A percentile compares a stretch with the other conserved stretches of the same genome.
These are phyloP conservation scores for Candida ascalaphidarum DNA, from an alignment of 805 yeast genomes.

Conservation along the genomic window DNA sequence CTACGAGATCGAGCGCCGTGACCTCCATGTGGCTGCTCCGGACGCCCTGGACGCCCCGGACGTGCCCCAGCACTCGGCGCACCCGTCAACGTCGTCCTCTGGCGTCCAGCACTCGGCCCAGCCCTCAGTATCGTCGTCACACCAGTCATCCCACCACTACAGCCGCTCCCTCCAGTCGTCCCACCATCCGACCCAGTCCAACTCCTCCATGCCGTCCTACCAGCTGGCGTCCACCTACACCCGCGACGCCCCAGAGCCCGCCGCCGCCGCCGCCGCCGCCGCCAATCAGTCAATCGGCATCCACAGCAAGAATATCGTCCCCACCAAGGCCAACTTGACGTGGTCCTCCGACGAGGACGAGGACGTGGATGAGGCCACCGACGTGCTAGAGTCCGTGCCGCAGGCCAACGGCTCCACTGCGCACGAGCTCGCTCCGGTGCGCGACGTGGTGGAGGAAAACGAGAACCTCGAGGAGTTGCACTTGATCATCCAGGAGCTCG, in stretches of 20 bases:
- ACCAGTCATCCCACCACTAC: no score
- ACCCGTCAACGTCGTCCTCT: no score
- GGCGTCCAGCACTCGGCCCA: no score
- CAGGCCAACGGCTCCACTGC: not conserved
- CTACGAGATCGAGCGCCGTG: slow-evolving; percentile 76
- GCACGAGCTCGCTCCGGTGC: not conserved
- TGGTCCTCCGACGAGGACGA: slow-evolving; percentile 83
- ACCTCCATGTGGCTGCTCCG: slow-evolving; percentile 38
- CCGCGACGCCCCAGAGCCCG: slow-evolving; percentile 2
- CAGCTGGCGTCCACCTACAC: slow-evolving; percentile 2
- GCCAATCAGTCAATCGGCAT: slow-evolving; percentile 29
- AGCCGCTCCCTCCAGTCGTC: no score
- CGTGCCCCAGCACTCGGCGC: no score
- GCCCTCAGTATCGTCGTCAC: no score
- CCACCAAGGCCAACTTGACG: slow-evolving; percentile 73
- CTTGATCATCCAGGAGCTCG: slow-evolving; percentile 5
- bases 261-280: slow-evolving; percentile 1
- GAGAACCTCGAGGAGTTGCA: slow-evolving; percentile 1
- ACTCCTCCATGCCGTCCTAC: no score
- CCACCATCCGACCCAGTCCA: no score
- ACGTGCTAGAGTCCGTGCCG: not conserved
- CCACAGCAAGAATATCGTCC: slow-evolving; percentile 67
- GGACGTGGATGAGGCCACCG: slow-evolving; percentile 12
- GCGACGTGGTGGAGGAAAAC: not conserved
- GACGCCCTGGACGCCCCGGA: no score